Base-by-base conservation (phyloP, 345 rosid species). In the Raphanus sativus region DNA sequence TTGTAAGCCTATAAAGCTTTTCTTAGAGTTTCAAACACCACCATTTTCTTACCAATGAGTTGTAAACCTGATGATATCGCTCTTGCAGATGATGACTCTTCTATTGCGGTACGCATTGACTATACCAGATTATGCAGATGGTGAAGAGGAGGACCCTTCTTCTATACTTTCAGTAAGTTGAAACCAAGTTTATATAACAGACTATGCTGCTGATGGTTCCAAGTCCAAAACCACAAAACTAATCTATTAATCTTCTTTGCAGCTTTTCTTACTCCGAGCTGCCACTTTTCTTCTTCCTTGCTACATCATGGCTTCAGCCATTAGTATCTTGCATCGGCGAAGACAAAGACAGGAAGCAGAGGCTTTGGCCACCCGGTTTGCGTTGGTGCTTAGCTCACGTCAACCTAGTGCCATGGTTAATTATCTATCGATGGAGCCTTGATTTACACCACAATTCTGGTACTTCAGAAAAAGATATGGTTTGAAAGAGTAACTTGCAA, bases 251-350 rank as follows among this genome's bases (percentile, higher is more conserved):
- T 36, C 67, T 67, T 38, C 11, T 74, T 69, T 70, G 70, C 90
- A 95, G 99, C 86, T 88, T 84, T 95, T 92, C 86, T 80, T 95
- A 82, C 87, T 86, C 54, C 86, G 91, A 16, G 86, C 91, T n/a
- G 88, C 86, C 59, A 89, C 89, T 17, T 89, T 92, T 83, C 94
- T 90, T 82, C 86, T 96, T 71, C 97, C 99, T 11, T 96, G 99
- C 81, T 96, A 96, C 83, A 93, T 96, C 76, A 96, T 96, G 99
- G 98, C 96, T 29, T 91, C 98, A 96, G 97, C 97, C 54, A 87
- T 96, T 71, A 89, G 93, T 80, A 87, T 91, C 70, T 78, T 96
- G 83, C 98, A 96, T 79, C 94, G 88, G 1, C 85, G 98, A 38
- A 86, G 96, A 78, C 94, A 91, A 73, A 89, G 94, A 85, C 98